Conservation (phyloP, 2,329 filamentous ascomycete species). For the Colletotrichum orbiculare region DNA sequence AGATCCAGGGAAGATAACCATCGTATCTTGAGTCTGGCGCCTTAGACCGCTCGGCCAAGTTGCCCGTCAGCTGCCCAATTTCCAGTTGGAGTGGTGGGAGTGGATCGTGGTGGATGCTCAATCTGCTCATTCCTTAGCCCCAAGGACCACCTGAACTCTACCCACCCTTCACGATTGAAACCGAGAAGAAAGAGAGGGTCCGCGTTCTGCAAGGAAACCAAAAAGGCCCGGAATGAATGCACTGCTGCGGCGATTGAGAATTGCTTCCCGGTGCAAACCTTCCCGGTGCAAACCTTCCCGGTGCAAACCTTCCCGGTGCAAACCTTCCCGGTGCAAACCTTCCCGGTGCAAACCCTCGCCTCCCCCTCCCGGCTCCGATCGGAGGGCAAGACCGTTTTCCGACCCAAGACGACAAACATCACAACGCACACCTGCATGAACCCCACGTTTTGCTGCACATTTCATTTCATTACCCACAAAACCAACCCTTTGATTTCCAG, state of each 20-base stretch:
- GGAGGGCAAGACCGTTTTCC: not conserved
- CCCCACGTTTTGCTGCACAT: constrained; percentile 6
- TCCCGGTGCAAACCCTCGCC: not conserved
- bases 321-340: too few species aligned
- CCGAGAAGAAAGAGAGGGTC: too few species aligned
- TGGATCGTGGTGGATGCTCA: constrained; percentile 9
- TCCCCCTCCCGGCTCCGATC: constrained; percentile 13
- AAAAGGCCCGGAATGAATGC: not conserved
- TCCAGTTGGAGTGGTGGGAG: not conserved
- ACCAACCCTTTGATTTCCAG: constrained; percentile 1
- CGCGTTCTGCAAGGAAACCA: too few species aligned
- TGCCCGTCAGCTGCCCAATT: not conserved
- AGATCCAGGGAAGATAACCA: not conserved
- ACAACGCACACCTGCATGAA: constrained; percentile 7
- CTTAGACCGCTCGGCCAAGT: constrained; percentile 37
- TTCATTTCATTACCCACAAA: constrained; percentile 16
- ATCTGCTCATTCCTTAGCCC: not conserved
- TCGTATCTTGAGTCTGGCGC: constrained; percentile 36
- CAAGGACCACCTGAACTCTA: not conserved
- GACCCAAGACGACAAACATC: not conserved
- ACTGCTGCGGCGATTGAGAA: constrained; percentile 1
- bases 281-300: too few species aligned
- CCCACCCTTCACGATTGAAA: too few species aligned
- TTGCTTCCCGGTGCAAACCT: constrained; percentile 3
- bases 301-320: too few species aligned